Base-by-base conservation (phyloP, 176 grass and related monocot species). In the Aegilops umbellulata region DNA sequence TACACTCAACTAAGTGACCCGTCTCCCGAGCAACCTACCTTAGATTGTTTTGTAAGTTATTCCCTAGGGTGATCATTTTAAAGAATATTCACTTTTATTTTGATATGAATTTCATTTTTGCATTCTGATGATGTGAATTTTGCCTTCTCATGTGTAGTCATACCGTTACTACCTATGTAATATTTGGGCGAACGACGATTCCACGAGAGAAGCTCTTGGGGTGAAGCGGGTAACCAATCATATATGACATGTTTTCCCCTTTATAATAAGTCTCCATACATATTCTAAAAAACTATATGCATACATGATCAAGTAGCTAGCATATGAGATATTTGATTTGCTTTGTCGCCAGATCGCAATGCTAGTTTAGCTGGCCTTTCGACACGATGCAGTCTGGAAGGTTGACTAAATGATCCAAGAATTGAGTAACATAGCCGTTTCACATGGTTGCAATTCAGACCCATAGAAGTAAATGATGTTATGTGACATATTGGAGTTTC, bases 221-320 rank as follows among this genome's bases (percentile, higher is more conserved):
- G 61, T 87, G 51, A 90, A 90, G 68, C 65, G 92, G 85, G 90
- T 92, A 90, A 63, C 32, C 23, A 58, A 22, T 58, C 7, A 22
- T 58, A 38, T 6, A 26, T 60, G 49, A 7, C 49, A 53, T 20
- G 7, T 58, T 22, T 58, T 8, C 2, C 47, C 19, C 17, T 58
- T 58, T 58, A 58, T 58, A 58, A 0, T 3, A 58, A 22, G 53
- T 58, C 53, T 58, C 6, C 7, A 8, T 58, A 58, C 7, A 22
- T 58, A 58, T 22, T 58, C 7, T 2, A 58, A 20, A 58, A 22
- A 58, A 22, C 5, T 58, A 58, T 58, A 58, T 19, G 53, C 2
- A 58, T 9, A 58, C 53, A 22, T 58, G 53, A 3, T 58, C 19
- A 58, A 22, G 19, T 58, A 58, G 53, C 53, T 22, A 22, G 19